Base-by-base conservation (phyloP, 257 asterid species). In the Paraleonurus japonicus region DNA sequence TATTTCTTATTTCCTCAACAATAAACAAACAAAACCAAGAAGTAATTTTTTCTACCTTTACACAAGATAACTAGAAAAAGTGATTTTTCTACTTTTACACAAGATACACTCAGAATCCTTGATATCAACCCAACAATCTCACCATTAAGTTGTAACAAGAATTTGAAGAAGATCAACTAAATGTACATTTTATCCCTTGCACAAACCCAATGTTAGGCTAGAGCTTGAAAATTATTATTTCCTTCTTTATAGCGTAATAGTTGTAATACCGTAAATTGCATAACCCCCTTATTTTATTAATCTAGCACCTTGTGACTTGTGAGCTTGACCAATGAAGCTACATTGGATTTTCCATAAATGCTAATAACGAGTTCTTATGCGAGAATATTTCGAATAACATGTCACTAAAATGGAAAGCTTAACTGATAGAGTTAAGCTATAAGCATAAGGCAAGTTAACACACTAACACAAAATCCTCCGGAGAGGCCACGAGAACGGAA, bases 161-260 rank as follows among this genome's bases (percentile, higher is more conserved):
- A 47, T 69, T 41, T 54, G 35, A 57, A 47, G 69, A 64, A 47
- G 73, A 64, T 28, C 33, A 66, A 58, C 58, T 20, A 64, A 64
- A 35, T 7, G 0, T 19, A 48, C 47, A 30, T 37, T 22, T 26
- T 28, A 15, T 22, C 53, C 16, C 4, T 27, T 23, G 20, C 61
- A 41, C 6, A 67, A 43, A 47, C 54, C 24, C 24, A 16, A 43
- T 26, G 27, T 10, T 39, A 64, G 16, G 59, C 67, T 30, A 62
- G 65, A 54, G n/a, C 58, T 32, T 45, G 51, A 23, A 37, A 23
- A 20, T 43, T 50, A 9, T 0, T 27, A 66, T 69, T 51, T 35
- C 60, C 66, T 30, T 47, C 7, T 12, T 22, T 26, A 33, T 45
- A 74, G 23, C 26, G 47, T 23, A 2, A 0, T 33, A 75, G 23